phyloP scores from a whole-genome alignment of 1,139 yeast species.

The Scheffersomyces lignicola region DNA sequence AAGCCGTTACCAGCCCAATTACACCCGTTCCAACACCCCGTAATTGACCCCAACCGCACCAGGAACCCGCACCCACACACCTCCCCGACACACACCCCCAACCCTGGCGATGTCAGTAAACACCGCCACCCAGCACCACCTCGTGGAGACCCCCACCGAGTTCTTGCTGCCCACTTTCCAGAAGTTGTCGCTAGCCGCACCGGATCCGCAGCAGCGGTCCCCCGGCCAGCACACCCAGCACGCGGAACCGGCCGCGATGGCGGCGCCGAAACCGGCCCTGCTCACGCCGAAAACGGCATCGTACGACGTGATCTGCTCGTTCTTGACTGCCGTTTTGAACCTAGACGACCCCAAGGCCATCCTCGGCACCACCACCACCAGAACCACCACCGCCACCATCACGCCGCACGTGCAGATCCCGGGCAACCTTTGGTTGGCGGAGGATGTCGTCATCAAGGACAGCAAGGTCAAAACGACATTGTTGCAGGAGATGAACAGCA shows the following conservation, averaged over 20 bases:
- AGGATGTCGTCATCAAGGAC: constrained; percentile 33
- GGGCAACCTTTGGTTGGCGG: constrained; percentile 40
- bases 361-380: neutral
- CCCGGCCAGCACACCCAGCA: neutral
- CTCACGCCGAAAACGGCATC: constrained; percentile 14
- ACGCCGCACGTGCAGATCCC: constrained; percentile 39
- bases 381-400: constrained; percentile 19
- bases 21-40: too few species aligned
- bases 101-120: too few species aligned
- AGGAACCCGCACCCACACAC: too few species aligned
- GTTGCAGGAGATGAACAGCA: constrained; percentile 34
- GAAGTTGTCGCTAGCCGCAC: too few species aligned
- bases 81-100: too few species aligned
- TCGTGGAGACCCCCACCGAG: neutral
- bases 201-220: neutral
- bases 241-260: neutral
- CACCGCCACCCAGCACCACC: neutral
- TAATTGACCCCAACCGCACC: too few species aligned
- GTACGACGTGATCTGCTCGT: constrained; percentile 15
- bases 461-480: constrained; percentile 34
- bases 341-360: constrained; percentile 8
- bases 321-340: constrained; percentile 12
- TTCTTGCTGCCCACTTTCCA: too few species aligned
- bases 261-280: constrained; percentile 6
- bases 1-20: too few species aligned